phyloP scores from a whole-genome alignment of 805 yeast genomes.

The Yarrowia yakushimensis region DNA sequence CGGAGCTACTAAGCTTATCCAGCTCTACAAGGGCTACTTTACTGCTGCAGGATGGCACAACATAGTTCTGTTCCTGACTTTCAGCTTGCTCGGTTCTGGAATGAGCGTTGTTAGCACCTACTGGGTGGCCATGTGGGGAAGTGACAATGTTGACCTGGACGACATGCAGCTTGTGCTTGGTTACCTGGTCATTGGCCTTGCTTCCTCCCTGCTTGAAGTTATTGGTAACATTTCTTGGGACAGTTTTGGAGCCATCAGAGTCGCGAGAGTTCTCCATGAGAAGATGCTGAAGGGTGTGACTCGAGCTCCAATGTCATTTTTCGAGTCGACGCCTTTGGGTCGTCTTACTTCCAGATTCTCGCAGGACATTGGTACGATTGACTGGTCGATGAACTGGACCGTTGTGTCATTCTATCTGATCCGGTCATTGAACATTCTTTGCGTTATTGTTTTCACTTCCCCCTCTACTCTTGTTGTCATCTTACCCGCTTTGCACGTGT shows the following conservation, averaged over 20 bases:
- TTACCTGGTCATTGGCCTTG: constrained; percentile 61
- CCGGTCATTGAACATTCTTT: constrained; percentile 51
- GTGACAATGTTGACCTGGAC: constrained; percentile 59
- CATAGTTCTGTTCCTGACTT: constrained; percentile 34
- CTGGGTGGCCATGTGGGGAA: constrained; percentile 92
- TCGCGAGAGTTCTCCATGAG: constrained; percentile 52
- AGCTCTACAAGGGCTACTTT: constrained; percentile 68
- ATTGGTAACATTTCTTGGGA: constrained; percentile 60
- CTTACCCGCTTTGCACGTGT: constrained; percentile 62
- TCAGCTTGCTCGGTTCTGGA: constrained; percentile 49
- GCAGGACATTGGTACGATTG: constrained; percentile 82
- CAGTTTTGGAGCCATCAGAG: constrained; percentile 36
- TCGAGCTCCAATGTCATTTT: constrained; percentile 90
- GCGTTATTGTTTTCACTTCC: constrained; percentile 71
- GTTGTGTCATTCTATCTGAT: constrained; percentile 45
- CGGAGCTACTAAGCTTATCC: constrained; percentile 42
- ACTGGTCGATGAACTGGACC: constrained; percentile 54
- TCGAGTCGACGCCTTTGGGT: constrained; percentile 94
- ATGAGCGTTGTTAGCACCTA: constrained; percentile 61
- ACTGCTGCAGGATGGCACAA: constrained; percentile 62
- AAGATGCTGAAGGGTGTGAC: constrained; percentile 71
- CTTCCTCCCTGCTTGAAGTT: constrained; percentile 47
- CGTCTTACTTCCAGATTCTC: constrained; percentile 87
- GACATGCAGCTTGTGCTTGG: constrained; percentile 58
- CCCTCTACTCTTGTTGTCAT: constrained; percentile 78